phyloP scores from a whole-genome alignment of 495 filamentous ascomycete genomes.

The Lichenothelia convexa region DNA sequence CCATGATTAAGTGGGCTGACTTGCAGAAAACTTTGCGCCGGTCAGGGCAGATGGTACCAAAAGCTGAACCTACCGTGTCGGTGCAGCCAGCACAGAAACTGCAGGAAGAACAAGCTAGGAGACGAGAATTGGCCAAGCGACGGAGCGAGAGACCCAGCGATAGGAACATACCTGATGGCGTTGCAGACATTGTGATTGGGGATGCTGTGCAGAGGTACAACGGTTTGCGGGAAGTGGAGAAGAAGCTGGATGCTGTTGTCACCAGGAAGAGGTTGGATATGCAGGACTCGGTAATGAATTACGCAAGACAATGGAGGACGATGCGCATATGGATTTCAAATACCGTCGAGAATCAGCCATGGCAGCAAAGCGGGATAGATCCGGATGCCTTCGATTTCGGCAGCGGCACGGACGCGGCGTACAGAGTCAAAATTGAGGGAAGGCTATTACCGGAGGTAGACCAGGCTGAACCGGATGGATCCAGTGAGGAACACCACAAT shows the following conservation, averaged over 20 bases:
- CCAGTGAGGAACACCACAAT: slow-evolving; percentile 36
- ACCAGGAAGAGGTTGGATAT: slow-evolving; percentile 86
- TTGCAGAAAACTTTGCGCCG: slow-evolving; percentile 20
- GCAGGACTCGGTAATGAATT: slow-evolving; percentile 61
- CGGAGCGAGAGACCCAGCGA: slow-evolving; percentile 79
- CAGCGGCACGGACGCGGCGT: slow-evolving; percentile 48
- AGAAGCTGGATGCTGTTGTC: slow-evolving; percentile 82
- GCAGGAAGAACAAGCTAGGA: slow-evolving; percentile 33
- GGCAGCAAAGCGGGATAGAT: slow-evolving; percentile 52
- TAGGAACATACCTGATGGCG: slow-evolving; percentile 76
- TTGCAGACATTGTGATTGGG: slow-evolving; percentile 62
- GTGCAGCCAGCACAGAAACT: slow-evolving; percentile 24
- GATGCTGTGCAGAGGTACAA: slow-evolving; percentile 70
- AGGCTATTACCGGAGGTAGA: slow-evolving; percentile 37
- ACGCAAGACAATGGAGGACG: slow-evolving; percentile 64
- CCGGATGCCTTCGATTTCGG: slow-evolving; percentile 59
- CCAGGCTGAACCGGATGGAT: slow-evolving; percentile 34
- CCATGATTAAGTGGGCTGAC: slow-evolving; percentile 23
- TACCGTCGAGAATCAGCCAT: slow-evolving; percentile 82
- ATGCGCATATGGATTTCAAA: slow-evolving; percentile 93
- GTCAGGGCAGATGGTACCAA: slow-evolving; percentile 17
- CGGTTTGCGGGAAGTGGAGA: slow-evolving; percentile 68
- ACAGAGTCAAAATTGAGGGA: slow-evolving; percentile 84
- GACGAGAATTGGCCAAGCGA: slow-evolving; percentile 50
- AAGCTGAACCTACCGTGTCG: slow-evolving; percentile 1